These are phyloP conservation scores for Calycina herbarum DNA, from an alignment of 2,329 filamentous ascomycete genomes.

Conservation along the genomic window DNA sequence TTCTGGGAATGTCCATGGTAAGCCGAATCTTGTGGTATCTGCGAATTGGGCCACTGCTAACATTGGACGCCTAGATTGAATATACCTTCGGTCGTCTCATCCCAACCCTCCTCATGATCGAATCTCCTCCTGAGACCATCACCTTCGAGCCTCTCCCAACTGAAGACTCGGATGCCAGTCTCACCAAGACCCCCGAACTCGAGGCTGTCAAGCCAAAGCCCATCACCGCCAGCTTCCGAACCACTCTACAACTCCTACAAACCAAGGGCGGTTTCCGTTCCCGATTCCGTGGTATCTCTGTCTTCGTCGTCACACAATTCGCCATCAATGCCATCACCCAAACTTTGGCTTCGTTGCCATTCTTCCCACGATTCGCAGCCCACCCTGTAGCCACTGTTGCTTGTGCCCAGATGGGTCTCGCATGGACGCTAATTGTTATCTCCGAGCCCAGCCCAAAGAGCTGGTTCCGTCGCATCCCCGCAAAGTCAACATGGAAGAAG, in stretches of 20 bases:
- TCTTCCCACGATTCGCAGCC: constrained; percentile 46
- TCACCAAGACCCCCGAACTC: constrained; percentile 42
- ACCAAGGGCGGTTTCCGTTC: constrained; percentile 63
- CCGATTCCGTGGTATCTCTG: constrained; percentile 66
- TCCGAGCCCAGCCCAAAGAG: constrained; percentile 61
- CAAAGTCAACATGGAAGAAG: constrained; percentile 64
- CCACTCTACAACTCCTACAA: constrained; percentile 60
- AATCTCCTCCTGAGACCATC: constrained; percentile 52
- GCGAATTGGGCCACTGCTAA: constrained; percentile 19
- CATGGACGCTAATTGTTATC: constrained; percentile 87
- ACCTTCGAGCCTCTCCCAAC: constrained; percentile 45
- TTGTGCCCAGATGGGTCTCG: constrained; percentile 67
- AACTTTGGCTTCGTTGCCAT: constrained; percentile 45
- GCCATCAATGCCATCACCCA: constrained; percentile 34
- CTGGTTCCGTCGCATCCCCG: constrained; percentile 66
- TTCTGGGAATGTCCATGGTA: constrained; percentile 22
- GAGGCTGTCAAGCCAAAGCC: constrained; percentile 52
- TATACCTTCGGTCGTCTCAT: constrained; percentile 63
- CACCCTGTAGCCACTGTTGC: constrained; percentile 59
- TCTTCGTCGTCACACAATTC: constrained; percentile 49
- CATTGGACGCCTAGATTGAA: constrained; percentile 40
- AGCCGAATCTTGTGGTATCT: constrained; percentile 1
- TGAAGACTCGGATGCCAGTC: constrained; percentile 37
- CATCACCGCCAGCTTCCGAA: constrained; percentile 60
- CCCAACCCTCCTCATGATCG: constrained; percentile 62